Conservation (phyloP, 2,329 filamentous ascomycete species). For the Didymella exigua region DNA sequence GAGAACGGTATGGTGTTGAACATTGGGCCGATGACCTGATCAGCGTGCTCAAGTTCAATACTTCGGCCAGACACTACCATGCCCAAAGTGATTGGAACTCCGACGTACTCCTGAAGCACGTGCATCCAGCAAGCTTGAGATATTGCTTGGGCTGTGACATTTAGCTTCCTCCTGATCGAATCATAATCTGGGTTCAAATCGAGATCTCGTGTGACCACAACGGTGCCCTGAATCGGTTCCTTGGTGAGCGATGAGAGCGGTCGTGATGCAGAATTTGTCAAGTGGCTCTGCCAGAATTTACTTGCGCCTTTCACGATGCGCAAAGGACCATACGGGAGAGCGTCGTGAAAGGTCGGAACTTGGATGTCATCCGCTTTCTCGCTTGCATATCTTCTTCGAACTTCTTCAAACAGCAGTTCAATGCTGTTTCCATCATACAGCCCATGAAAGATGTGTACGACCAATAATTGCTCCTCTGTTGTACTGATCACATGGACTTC, state of each 20-base stretch:
- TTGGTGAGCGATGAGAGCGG: slow-evolving; percentile 36
- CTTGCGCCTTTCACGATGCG: slow-evolving; percentile 54
- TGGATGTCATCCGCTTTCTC: slow-evolving; percentile 25
- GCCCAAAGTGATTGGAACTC: slow-evolving; percentile 64
- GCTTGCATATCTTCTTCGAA: slow-evolving; percentile 60
- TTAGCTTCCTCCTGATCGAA: slow-evolving; percentile 60
- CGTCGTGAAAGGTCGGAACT: slow-evolving; percentile 67
- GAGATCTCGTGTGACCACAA: slow-evolving; percentile 45
- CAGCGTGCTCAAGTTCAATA: slow-evolving; percentile 69
- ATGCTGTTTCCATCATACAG: slow-evolving; percentile 87
- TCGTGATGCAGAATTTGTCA: slow-evolving; percentile 49
- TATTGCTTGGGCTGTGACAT: slow-evolving; percentile 79
- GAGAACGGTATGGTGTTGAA: slow-evolving; percentile 88
- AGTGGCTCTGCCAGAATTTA: slow-evolving; percentile 70
- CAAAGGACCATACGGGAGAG: slow-evolving; percentile 73
- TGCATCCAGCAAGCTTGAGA: slow-evolving; percentile 76
- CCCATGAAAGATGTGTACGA: slow-evolving; percentile 79
- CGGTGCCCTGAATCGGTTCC: slow-evolving; percentile 22
- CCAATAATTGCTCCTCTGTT: slow-evolving; percentile 51
- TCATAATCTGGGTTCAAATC: slow-evolving; percentile 55
- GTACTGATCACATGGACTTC: slow-evolving; percentile 55
- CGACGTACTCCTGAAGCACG: slow-evolving; percentile 61
- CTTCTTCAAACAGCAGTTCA: slow-evolving; percentile 65
- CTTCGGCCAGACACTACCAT: slow-evolving; percentile 79
- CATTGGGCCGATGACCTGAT: slow-evolving; percentile 76